Conservation (phyloP, 805 yeast genomes). For the Groenewaldozyma salmanticensis region DNA sequence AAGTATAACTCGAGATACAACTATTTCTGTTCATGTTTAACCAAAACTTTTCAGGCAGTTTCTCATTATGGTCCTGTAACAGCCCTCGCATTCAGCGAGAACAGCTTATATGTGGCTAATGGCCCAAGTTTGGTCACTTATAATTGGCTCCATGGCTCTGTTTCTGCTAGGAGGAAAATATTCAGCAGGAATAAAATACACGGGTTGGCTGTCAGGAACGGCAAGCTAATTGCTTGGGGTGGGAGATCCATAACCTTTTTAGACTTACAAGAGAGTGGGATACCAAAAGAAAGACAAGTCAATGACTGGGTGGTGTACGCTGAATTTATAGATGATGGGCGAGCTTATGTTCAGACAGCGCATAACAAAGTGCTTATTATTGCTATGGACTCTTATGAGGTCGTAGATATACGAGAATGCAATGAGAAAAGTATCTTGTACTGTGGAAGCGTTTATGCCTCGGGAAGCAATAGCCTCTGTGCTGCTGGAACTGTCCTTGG, state of each 20-base stretch:
- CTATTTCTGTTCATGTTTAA: no score
- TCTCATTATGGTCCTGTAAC: constrained; percentile 50
- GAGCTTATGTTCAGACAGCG: constrained; percentile 55
- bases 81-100: constrained; percentile 39
- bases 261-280: constrained; percentile 9
- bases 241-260: constrained; percentile 48
- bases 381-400: constrained; percentile 19
- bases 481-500: constrained; percentile 93
- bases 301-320: constrained; percentile 76
- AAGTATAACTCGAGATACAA: no score
- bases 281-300: constrained; percentile 25
- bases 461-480: constrained; percentile 35
- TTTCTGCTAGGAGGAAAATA: constrained; percentile 35
- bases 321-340: constrained; percentile 36
- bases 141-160: constrained; percentile 32
- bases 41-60: no score
- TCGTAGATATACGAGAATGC: constrained; percentile 34
- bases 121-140: constrained; percentile 60
- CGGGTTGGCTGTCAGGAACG: constrained; percentile 42
- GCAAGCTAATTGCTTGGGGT: constrained; percentile 46
- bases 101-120: constrained; percentile 48
- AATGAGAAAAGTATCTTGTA: constrained; percentile 76
- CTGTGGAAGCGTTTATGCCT: constrained; percentile 62
- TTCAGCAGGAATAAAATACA: constrained; percentile 76
- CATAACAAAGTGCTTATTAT: constrained; percentile 56